Base-by-base conservation (phyloP, 352 stramenopile species). In the Phytophthora macrochlamydospora region DNA sequence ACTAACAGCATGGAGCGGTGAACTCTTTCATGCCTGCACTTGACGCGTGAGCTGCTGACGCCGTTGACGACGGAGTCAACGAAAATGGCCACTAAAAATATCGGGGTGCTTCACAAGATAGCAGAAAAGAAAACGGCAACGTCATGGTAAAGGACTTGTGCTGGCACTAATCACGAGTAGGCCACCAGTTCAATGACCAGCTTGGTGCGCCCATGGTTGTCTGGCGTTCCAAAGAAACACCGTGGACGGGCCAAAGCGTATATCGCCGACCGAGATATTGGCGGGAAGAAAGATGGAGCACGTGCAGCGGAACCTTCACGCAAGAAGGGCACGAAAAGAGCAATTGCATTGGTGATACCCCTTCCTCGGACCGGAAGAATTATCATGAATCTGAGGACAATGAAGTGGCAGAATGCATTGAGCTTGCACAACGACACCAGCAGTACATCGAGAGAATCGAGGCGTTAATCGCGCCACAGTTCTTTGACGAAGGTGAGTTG, bases 401-500 rank as follows among this genome's bases (percentile, higher is more conserved):
- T 24, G 18, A 73, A 8, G 66, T 84, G 1, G 30, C 58, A 1
- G 69, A 82, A 50, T 90, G 80, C 24, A 44, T 64, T 24, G 60
- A 73, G 24, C 46, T 90, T 6, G 46, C 89, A 7, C 32, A 56
- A 18, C 66, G 54, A 1, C 82, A 90, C 42, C 73, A 86, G 33
- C 53, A 50, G 3, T 69, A 67, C 4, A 65, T 84, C 1, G 29
- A 40, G 4, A 28, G 54, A 4, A 72, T 87, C 37, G 60, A 77
- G 51, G 35, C 51, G 29, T 59, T 86, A 40, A 66, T 85, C n/a
- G 53, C 46, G 1, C 48, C 60, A 11, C 71, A 83, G 12, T 71
- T 75, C n/a, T 78, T 90, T 4, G 51, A 75, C 24, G 81, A 90
- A 51, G 31, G 43, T 7, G 54, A 66, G 1, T 62, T 92, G 24